These are phyloP conservation scores for carrot (Daucus carota) DNA, from an alignment of 129 eudicot genomes.

Conservation along the genomic window DH1_v3.0 NC_030385.2:26492001-26492500, in stretches of 20 bases:
- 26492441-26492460: too few relatives aligned
- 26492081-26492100: neutral
- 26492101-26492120: constrained; percentile 9
- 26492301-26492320: too few relatives aligned
- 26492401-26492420: too few relatives aligned
- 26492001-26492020: constrained; percentile 22
- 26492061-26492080: neutral
- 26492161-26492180: constrained; percentile 11
- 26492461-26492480: too few relatives aligned
- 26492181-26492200: neutral
- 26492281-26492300: too few relatives aligned
- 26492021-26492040: constrained; percentile 38
- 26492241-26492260: too few relatives aligned
- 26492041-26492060: neutral
- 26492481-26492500: too few relatives aligned
- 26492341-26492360: neutral
- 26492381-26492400: too few relatives aligned
- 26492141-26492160: constrained; percentile 33
- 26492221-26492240: too few relatives aligned
- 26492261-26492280: too few relatives aligned
- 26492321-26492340: neutral
- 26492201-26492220: neutral
- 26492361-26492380: neutral
- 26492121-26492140: constrained; percentile 11
- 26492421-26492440: too few relatives aligned